phyloP scores from a whole-genome alignment of 176 grass and related monocot species.

The Elaeis guineensis region DNA sequence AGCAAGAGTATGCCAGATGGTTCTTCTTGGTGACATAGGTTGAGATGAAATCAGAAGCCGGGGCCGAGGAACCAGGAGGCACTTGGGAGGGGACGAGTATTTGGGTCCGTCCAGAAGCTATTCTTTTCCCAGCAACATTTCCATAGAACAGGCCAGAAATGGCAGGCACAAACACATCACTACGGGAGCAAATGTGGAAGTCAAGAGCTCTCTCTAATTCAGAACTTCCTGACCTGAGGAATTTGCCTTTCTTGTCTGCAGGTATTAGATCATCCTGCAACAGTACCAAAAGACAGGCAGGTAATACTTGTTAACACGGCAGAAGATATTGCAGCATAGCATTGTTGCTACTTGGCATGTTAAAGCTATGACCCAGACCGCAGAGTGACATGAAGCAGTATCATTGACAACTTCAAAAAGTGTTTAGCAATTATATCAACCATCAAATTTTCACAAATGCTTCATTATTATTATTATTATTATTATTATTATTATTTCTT shows the following conservation, averaged over 20 bases:
- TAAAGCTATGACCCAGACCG: too few species aligned
- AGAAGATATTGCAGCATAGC: too few species aligned
- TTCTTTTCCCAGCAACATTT: conserved; percentile 25
- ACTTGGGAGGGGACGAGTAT: conserved; percentile 19
- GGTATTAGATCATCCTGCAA: conserved; percentile 37
- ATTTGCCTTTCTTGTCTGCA: conserved; percentile 17
- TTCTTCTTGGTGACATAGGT: conserved; percentile 30
- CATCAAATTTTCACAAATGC: too few species aligned
- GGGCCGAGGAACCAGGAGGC: background rate
- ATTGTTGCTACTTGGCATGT: too few species aligned
- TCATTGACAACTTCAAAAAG: too few species aligned
- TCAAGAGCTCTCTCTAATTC: conserved; percentile 25
- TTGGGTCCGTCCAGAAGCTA: conserved; percentile 14
- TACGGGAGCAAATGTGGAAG: conserved; percentile 23
- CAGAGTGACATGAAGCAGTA: too few species aligned
- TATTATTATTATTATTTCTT: too few species aligned
- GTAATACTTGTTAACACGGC: too few species aligned
- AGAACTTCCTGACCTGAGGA: conserved; percentile 15
- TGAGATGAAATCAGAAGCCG: conserved; percentile 23
- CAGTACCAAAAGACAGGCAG: too few species aligned
- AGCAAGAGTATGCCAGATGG: conserved; percentile 40
- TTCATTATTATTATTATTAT: too few species aligned
- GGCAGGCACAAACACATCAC: conserved; percentile 25
- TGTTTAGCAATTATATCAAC: too few species aligned
- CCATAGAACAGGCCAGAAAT: conserved; percentile 26